Evolutionary conservation across 1,284 basidiomycete species (phyloP), one percentile per base, ranked within the genome.

Genomic region (Spongispora temasekensis): DNA sequence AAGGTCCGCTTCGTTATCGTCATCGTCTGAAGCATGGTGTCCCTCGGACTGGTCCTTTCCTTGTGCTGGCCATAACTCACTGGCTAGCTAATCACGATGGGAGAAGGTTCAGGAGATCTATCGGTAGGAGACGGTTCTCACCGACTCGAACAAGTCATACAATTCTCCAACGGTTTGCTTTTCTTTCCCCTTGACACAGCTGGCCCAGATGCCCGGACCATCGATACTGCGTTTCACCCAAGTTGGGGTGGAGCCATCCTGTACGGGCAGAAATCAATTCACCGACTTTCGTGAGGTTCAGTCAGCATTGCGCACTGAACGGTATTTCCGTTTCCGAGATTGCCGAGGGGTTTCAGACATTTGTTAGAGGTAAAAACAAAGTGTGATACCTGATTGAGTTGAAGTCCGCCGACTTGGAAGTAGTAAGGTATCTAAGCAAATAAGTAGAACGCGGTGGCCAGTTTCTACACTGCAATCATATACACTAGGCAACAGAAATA

Each of bases 151-250:
- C 13, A 94, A 69, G 70, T 91, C 89, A 64, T 88, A 90, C 42
- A 91, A 73, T 70, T 94, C 92, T 34, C 86, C 84, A 5, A 91
- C 82, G 0, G 89, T 83, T 67, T 88, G 87, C 63, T 82, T 89
- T 72, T 94, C 91, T 68, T 89, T 93, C 23, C 91, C 91, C 72
- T 89, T 90, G 30, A 91, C 82, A 64, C 90, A 93, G 65, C 87
- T 91, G 7, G 86, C 87, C 91, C 91, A 93, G 19, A 93, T 77
- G 25, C 91, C 91, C 40, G 91, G 91, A 7, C 91, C 90, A 61
- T 90, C 87, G 58, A 93, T 83, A 21, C 77, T 74, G 56, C 81
- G 76, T 68, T 85, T 89, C 27, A 75, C 80, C 85, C 87, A 88
- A 27, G 87, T 80, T 10, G 86, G 81, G 2, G 85, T 85, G 10